Conservation (phyloP, 306 rosid species). For the Cucurbita argyrosperma region DNA sequence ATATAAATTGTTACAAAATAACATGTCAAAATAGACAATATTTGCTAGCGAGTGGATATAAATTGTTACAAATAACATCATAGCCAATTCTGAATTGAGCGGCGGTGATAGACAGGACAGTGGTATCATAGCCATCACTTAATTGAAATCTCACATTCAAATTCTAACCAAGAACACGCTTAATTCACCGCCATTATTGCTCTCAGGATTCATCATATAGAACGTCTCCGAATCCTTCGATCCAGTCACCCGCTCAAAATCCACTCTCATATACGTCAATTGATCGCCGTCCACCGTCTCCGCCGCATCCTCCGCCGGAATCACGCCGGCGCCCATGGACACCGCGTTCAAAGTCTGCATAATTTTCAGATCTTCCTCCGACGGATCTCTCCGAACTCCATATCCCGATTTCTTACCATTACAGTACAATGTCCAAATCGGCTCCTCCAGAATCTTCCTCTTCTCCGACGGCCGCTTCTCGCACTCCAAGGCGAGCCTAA, state of each 20-base stretch:
- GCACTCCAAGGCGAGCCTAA: slow-evolving; percentile 64
- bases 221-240: slow-evolving; percentile 77
- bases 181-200: slow-evolving; percentile 49
- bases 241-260: slow-evolving; percentile 63
- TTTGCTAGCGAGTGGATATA: too few species aligned
- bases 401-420: slow-evolving; percentile 73
- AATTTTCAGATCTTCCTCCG: slow-evolving; percentile 48
- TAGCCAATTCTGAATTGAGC: too few species aligned
- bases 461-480: slow-evolving; percentile 37
- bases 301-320: slow-evolving; percentile 27
- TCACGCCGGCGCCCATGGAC: slow-evolving; percentile 63
- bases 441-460: slow-evolving; percentile 49
- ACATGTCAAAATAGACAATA: too few species aligned
- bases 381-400: slow-evolving; percentile 56
- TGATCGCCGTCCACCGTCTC: slow-evolving; percentile 36
- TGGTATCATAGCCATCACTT: too few species aligned
- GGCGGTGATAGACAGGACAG: too few species aligned
- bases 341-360: slow-evolving; percentile 57
- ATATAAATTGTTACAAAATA: too few species aligned
- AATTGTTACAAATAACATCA: too few species aligned
- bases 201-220: slow-evolving; percentile 76
- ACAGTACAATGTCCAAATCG: slow-evolving; percentile 60
- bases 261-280: slow-evolving; percentile 52
- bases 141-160: not conserved
- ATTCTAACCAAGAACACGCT: slow-evolving; percentile 61